Percentiles rank a stretch among this genome's conserved stretches.
phyloP scores from a whole-genome alignment of 1,284 basidiomycete species.

The Grifola frondosa region DNA sequence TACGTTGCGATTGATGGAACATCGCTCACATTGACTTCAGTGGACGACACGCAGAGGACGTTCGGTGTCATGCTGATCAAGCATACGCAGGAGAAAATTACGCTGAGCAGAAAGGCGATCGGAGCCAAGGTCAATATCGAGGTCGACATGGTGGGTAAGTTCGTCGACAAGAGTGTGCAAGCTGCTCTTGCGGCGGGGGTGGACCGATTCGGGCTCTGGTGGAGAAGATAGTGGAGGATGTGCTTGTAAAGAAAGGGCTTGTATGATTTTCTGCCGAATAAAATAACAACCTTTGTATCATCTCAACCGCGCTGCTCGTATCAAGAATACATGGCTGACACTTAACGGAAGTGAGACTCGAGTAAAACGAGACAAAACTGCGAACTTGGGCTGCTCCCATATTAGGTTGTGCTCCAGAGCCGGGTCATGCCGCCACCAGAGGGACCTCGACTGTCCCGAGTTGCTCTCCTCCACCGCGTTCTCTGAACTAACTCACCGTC shows the following conservation, averaged over 20 bases:
- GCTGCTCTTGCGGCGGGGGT: slow-evolving; percentile 65
- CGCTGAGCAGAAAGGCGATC: slow-evolving; percentile 72
- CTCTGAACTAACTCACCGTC: background rate
- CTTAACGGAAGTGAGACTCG: background rate
- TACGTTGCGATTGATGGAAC: slow-evolving; percentile 95
- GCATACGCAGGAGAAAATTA: slow-evolving; percentile 90
- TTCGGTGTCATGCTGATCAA: slow-evolving; percentile 96
- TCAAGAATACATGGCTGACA: no score
- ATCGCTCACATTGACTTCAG: slow-evolving; percentile 87
- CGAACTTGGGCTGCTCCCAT: no score
- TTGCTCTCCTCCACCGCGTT: background rate
- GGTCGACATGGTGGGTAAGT: slow-evolving; percentile 91
- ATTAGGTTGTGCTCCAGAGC: background rate
- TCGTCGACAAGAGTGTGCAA: slow-evolving; percentile 77
- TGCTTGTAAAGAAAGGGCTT: slow-evolving; percentile 53
- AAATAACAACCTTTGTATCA: background rate
- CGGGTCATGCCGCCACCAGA: slow-evolving; percentile 6
- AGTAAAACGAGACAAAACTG: no score
- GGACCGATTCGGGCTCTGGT: slow-evolving; percentile 60
- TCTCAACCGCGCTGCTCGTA: background rate
- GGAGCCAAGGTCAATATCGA: slow-evolving; percentile 93
- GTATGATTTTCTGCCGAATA: slow-evolving; percentile 7
- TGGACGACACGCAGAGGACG: slow-evolving; percentile 66
- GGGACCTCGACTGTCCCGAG: background rate
- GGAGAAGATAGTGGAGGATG: slow-evolving; percentile 71